Evolutionary conservation across 306 rosid genomes (phyloP), one percentile per base, ranked within the genome.

Genomic region (Aeschynomene evenia): DNA sequence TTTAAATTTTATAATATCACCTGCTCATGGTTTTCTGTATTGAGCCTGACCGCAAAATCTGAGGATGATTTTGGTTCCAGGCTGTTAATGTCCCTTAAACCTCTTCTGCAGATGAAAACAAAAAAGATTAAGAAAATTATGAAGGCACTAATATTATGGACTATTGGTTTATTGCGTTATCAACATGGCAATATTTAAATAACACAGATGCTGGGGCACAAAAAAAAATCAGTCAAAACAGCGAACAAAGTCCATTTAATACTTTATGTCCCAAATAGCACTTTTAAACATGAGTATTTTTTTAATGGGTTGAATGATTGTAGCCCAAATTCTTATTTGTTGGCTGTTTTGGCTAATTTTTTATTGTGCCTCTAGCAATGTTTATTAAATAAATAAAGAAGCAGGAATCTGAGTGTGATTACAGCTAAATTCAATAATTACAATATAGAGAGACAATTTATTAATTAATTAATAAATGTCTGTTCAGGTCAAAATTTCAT

Each of bases 21-120:
- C 74, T 76, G 68, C 0, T 52, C 11, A 6, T 19, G 6, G 16
- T 58, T 59, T 39, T 68, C 53, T 68, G 28, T 5, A 28, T 68
- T 45, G n/a, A 83, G 28, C 39, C 26, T 72, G 15, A 83, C 72
- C 14, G 28, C 43, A 24, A 64, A 19, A 12, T 15, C 2, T 9
- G 73, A 14, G 8, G 67, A 51, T 36, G 67, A 51, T 36, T 10
- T 2, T 34, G 62, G 0, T 48, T 26, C n/a, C 1, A 6, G 0
- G 12, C 20, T 22, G 4, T 29, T 53, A 12, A 2, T 15, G 0
- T 9, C 51, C 43, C 63, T 66, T 37, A 67, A 15, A 2, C 10
- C 21, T 75, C 36, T 62, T 48, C 79, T 82, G 36, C 54, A 24
- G 1, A 20, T 9, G n/a, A 48, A 70, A 21, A 7, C 1, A 39